Base-by-base conservation (phyloP, 345 rosid species). In the Hibiscus syriacus region DNA sequence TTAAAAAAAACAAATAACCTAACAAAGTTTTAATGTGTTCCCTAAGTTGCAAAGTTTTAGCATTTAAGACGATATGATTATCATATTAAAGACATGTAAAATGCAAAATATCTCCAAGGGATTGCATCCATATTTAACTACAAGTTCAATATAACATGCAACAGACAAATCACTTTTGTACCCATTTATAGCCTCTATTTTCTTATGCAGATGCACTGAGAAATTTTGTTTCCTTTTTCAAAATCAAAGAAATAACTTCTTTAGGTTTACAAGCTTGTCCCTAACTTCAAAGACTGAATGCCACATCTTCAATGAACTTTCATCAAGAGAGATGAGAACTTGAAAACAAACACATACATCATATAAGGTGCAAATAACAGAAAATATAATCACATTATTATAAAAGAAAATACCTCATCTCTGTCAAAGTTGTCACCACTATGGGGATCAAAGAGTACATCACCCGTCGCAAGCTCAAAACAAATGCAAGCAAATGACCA, bases 401-500 rank as follows among this genome's bases (percentile, higher is more conserved):
- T 7, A 7, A 19, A 63, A 57, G 56, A 19, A 29, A 53, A 49
- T 71, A 88, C 94, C 94, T 85, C 94, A 74, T 88, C 94, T 76
- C 94, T 85, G 58, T 84, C 87, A 49, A 76, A 85, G 75, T 85
- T 88, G 73, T 84, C 88, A 16, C 87, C 89, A 0, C 87, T 84
- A 73, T 85, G 93, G 14, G 90, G 93, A 73, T 88, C 93, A 72
- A 84, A 85, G 20, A 85, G 88, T 11, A 88, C 90, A 67, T 88
- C 90, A 68, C 93, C 90, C 2, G 90, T 84, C 57, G 87, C 87
- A 68, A 85, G 88, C 83, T 88, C 93, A 80, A 88, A 88, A 73
- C 89, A 85, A 59, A 88, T 88, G 77, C 93, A 88, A 49, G 90
- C 87, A 74, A 85, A 85, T 43, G 93, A 88, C 90, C 93, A 85